Base-by-base conservation (phyloP, 1,284 basidiomycete genomes). In the Puccinia horiana region DNA sequence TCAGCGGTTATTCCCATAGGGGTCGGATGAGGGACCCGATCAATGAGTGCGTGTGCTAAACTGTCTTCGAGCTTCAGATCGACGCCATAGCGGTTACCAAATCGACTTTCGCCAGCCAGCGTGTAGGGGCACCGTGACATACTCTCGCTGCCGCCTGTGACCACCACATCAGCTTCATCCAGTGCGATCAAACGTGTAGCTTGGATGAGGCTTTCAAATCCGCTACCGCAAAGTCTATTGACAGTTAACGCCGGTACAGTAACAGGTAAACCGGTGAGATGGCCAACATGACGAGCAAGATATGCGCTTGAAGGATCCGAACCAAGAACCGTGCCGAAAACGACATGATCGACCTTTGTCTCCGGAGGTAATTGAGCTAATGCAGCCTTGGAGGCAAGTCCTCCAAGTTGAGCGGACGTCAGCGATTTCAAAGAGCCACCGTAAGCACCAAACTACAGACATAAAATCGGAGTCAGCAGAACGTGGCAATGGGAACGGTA, bases 81-180 rank as follows among this genome's bases (percentile, higher is more conserved):
- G 29, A 89, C 85, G 18, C 90, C 90, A 84, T 89, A 90, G 83
- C 87, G 84, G 86, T 86, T 26, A 85, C 85, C 85, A 86, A 86
- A 86, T 87, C 89, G 84, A 35, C 87, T 85, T 0, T 86, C 84
- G 11, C 88, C 88, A n/a, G 87, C 86, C 14, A 89, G 84, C 0
- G 87, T 88, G 83, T 88, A 90, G 91, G 96, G 85, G 8, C 95
- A 93, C 85, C 96, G 93, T 86, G 93, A 95, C 96, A 99, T 99
- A 88, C 92, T 94, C 89, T 99, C 96, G 91, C 95, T 95, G 83
- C 96, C 96, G 85, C 96, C 97, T 75, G 95, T 96, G 58, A 92
- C 93, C 83, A 98, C 93, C 75, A 98, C 91, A 82, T 90, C 91
- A 85, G 92, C 91, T 86, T 96, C 92, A 78, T 96, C 97, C 49